phyloP scores from a whole-genome alignment of 2,329 filamentous ascomycete species.

The Aspergillus nomiae region DNA sequence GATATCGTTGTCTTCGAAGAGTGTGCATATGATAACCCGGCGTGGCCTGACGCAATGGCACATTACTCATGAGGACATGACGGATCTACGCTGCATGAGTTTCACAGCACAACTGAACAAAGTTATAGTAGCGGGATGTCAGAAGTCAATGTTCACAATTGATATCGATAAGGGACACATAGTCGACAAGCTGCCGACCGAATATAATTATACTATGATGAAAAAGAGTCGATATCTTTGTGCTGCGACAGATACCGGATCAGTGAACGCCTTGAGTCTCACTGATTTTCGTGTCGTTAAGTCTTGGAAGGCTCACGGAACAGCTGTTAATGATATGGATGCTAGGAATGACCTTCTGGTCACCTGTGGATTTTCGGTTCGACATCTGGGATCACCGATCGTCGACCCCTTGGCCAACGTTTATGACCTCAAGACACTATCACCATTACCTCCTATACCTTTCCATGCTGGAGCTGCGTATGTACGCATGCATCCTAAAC shows the following conservation, averaged over 20 bases:
- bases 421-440: constrained; percentile 89
- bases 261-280: constrained; percentile 83
- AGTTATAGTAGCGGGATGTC: constrained; percentile 83
- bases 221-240: constrained; percentile 86
- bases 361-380: constrained; percentile 88
- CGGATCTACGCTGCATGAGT: constrained; percentile 89
- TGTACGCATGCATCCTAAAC: constrained; percentile 93
- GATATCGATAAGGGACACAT: constrained; percentile 73
- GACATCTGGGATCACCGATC: constrained; percentile 77
- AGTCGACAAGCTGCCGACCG: constrained; percentile 70
- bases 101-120: constrained; percentile 86
- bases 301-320: constrained; percentile 86
- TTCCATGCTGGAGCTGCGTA: constrained; percentile 91
- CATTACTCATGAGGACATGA: constrained; percentile 76
- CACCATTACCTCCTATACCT: constrained; percentile 84
- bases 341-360: constrained; percentile 92
- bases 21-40: constrained; percentile 85
- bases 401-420: constrained; percentile 93
- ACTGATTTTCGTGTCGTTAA: constrained; percentile 76
- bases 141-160: constrained; percentile 79
- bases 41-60: constrained; percentile 88
- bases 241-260: constrained; percentile 79
- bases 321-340: constrained; percentile 94
- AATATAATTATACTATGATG: constrained; percentile 86
- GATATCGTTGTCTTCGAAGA: constrained; percentile 77